phyloP scores from a whole-genome alignment of 441 rosid species.

The Jatropha podagrica region DNA sequence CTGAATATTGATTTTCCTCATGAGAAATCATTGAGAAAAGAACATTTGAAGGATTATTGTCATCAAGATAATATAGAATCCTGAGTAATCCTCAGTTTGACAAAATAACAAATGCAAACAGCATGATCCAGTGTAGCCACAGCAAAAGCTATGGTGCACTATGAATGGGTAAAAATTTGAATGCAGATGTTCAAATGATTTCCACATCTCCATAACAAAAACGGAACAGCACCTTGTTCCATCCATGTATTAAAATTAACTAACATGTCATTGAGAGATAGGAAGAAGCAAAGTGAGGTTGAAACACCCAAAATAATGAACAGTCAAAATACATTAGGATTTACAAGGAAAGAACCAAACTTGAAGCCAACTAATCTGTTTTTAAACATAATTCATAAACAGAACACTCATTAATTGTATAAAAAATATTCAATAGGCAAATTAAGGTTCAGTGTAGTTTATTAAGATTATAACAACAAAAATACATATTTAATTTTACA shows the following conservation, averaged over 20 bases:
- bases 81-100: background rate
- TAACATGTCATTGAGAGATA: background rate
- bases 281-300: background rate
- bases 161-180: background rate
- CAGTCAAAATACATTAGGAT: background rate
- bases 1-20: background rate
- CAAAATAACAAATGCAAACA: background rate
- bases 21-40: background rate
- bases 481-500: background rate
- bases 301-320: background rate
- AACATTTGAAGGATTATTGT: background rate
- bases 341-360: background rate
- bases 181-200: background rate
- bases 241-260: background rate
- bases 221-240: background rate
- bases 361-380: too few species aligned
- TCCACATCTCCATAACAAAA: background rate
- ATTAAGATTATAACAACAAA: background rate
- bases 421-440: background rate
- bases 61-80: background rate
- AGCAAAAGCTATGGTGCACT: background rate
- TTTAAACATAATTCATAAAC: too few species aligned
- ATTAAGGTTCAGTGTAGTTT: background rate
- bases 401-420: background rate
- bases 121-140: background rate